These are phyloP conservation scores for Hypoxylon lienhwacheense DNA, from an alignment of 495 filamentous ascomycete genomes.

Conservation along the genomic window DNA sequence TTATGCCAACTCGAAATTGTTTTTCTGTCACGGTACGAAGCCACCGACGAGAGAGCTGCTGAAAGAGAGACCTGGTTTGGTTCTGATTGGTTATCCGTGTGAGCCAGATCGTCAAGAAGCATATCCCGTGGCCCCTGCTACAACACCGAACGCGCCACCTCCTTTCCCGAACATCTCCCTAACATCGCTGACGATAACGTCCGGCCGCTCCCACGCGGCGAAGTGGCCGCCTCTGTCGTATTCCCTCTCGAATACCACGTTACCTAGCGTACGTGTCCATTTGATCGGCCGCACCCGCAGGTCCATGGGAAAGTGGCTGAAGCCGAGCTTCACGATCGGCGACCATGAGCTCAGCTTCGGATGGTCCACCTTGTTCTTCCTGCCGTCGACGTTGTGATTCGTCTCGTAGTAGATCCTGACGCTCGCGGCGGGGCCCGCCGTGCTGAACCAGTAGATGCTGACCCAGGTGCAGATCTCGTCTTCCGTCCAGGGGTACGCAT, in stretches of 20 bases:
- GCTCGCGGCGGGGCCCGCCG: constrained; percentile 58
- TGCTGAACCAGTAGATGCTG: constrained; percentile 62
- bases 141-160: constrained; percentile 35
- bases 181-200: constrained; percentile 58
- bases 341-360: constrained; percentile 34
- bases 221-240: constrained; percentile 66
- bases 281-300: constrained; percentile 52
- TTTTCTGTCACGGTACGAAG: background rate
- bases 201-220: constrained; percentile 61
- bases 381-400: constrained; percentile 28
- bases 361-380: constrained; percentile 28
- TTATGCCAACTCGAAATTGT: too few species aligned
- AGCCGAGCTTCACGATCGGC: constrained; percentile 56
- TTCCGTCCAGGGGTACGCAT: constrained; percentile 66
- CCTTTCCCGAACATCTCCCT: constrained; percentile 57
- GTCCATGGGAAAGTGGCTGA: constrained; percentile 59
- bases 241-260: constrained; percentile 58
- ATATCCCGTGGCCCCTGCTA: constrained; percentile 42
- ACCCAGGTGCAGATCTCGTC: constrained; percentile 70
- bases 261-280: constrained; percentile 58
- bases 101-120: constrained; percentile 11
- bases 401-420: constrained; percentile 65
- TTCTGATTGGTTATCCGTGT: background rate
- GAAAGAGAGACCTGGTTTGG: background rate
- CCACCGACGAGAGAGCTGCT: background rate